Base-by-base conservation (phyloP, 306 rosid species). In the Glycine soja region DNA sequence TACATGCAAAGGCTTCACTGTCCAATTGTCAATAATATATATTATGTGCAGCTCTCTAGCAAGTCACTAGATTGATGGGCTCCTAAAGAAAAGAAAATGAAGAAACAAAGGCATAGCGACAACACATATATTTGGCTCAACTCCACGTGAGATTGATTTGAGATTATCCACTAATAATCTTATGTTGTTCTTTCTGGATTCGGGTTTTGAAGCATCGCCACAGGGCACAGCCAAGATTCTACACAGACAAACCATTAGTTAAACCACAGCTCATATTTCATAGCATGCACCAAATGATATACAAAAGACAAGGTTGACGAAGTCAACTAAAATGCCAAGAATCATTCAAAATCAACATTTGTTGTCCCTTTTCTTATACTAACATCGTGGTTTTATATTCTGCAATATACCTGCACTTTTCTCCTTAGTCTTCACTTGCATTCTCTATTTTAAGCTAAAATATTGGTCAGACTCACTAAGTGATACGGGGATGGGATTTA, bases 171-270 rank as follows among this genome's bases (percentile, higher is more conserved):
- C 76, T 34, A 58, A 74, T 75, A 46, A 19, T 59, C 40, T 40
- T 59, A 24, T 0, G 16, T 52, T 46, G 18, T 30, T 45, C 7
- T 58, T 15, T 72, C 16, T 48, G 65, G 54, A 46, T 68, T 12
- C 42, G 70, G 70, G 15, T 14, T 74, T 53, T 42, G 45, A 81
- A 47, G 76, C 62, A 65, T 45, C 24, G 19, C 24, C 34, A 82
- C 13, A 59, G 50, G 12, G 48, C 10, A 50, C 16, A 69, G 57
- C 53, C 72, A 56, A 16, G 64, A 42, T 82, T 75, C 65, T 54
- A 19, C 46, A 32, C 10, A 19, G 24, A 19, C 24, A 19, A 19
- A 56, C 32, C 61, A 66, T 43, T 54, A 65, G 30, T 74, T 56
- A 74, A 32, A 74, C 50, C 50, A 34, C 18, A 57, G 66, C 74